A percentile compares a stretch with the other conserved stretches of the same genome.
Conservation (phyloP, 2,329 filamentous ascomycete genomes). For the Coniochaeta sp. region DNA sequence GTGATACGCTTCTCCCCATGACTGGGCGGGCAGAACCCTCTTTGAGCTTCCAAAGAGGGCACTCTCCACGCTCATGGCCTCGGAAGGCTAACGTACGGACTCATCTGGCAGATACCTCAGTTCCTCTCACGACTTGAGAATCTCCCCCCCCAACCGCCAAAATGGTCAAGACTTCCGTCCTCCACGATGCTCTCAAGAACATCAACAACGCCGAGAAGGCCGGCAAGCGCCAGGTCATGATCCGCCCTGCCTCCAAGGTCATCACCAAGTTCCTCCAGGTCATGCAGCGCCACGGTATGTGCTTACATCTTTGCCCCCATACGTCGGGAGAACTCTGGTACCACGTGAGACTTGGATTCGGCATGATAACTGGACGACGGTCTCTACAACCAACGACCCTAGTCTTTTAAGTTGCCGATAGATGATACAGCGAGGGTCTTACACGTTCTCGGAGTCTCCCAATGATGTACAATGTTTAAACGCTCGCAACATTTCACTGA, state of each 20-base stretch:
- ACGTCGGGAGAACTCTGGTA: background rate
- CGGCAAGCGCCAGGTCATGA: conserved; percentile 98
- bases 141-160: conserved; percentile 65
- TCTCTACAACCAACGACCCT: conserved; percentile 76
- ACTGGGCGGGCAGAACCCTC: conserved; percentile 66
- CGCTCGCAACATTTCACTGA: conserved; percentile 77
- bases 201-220: conserved; percentile 99
- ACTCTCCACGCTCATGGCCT: conserved; percentile 62
- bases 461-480: conserved; percentile 91
- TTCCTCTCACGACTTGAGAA: conserved; percentile 65
- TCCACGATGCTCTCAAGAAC: conserved; percentile 97
- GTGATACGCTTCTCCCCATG: conserved; percentile 58
- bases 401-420: conserved; percentile 99
- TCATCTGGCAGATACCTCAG: conserved; percentile 56
- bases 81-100: conserved; percentile 52
- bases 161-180: conserved; percentile 98
- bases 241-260: conserved; percentile 98
- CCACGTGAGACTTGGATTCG: conserved; percentile 49
- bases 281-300: conserved; percentile 99
- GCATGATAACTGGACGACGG: conserved; percentile 99
- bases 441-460: conserved; percentile 79
- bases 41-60: conserved; percentile 46
- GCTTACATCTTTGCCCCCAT: conserved; percentile 1
- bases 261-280: conserved; percentile 98
- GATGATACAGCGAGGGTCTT: conserved; percentile 86